These are phyloP conservation scores for Tetrahymena borealis DNA, from an alignment of 73 alveolate genomes.

Conservation along the genomic window DNA sequence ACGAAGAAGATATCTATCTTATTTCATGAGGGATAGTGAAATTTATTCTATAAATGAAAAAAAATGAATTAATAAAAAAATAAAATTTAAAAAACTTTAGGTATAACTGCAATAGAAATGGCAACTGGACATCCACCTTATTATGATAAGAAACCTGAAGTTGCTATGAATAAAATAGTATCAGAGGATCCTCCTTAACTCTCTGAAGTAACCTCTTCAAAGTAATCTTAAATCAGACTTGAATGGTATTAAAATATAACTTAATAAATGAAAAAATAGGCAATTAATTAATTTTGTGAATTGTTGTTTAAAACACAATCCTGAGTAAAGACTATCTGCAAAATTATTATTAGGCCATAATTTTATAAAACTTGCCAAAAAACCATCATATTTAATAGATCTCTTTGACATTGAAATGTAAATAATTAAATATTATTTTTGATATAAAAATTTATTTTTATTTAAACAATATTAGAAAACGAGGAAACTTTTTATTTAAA, in stretches of 20 bases:
- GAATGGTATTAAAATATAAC: constrained; percentile 8
- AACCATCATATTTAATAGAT: constrained; percentile 14
- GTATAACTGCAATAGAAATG: constrained; percentile 85
- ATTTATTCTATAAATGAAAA: too few relatives aligned
- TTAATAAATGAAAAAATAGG: constrained; percentile 59
- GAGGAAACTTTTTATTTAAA: not conserved
- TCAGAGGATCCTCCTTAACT: constrained; percentile 50
- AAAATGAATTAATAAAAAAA: too few relatives aligned
- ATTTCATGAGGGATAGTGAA: too few relatives aligned
- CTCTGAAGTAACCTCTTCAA: not conserved
- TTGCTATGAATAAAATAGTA: constrained; percentile 67
- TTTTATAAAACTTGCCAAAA: constrained; percentile 56
- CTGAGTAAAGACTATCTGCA: constrained; percentile 75
- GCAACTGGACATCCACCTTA: constrained; percentile 95
- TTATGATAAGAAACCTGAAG: constrained; percentile 58
- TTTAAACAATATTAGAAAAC: not conserved
- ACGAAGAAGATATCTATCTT: too few relatives aligned
- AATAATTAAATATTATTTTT: not conserved
- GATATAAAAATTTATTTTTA: not conserved
- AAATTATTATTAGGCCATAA: constrained; percentile 75
- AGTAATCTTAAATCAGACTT: not conserved
- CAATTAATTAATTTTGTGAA: constrained; percentile 74
- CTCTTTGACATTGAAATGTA: not conserved
- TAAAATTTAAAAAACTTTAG: constrained; percentile 12
- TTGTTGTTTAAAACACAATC: constrained; percentile 66